Evolutionary conservation across 2,329 filamentous ascomycete genomes (phyloP), one percentile per base, ranked within the genome.

Genomic region (Aureobasidium pullulans): DNA sequence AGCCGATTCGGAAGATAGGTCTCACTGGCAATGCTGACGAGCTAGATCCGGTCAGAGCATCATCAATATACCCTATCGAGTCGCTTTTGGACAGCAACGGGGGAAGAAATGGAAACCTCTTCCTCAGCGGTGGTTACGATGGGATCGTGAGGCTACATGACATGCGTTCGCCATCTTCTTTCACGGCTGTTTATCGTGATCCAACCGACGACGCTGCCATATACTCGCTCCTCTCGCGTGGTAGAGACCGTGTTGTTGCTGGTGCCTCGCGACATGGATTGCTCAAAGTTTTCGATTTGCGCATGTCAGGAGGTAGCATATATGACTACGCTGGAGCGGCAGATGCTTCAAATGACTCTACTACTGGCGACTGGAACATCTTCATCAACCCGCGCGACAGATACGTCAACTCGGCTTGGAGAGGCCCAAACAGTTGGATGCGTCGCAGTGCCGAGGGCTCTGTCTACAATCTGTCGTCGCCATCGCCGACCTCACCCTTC

Each of bases 241-340:
- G 81, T 1, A 76, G 77, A 19, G 79, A 85, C 64, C 75, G 77
- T 2, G 78, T 87, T 58, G 67, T 85, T 8, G 81, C 79, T 10
- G 84, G 84, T 28, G 77, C 79, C 1, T 78, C 79, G 3, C 76
- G 79, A 50, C 81, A 86, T 67, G 79, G 77, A 46, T 74, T 85
- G 53, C 70, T 87, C 46, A 86, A 86, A 64, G 72, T 85, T 4
- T 87, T 84, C 63, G 84, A 87, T 64, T 67, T 87, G 44, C 81
- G 84, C 28, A 73, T 84, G 65, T 65, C 73, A 0, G 74, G 75
- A 32, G 73, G 72, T 2, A 69, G 72, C 43, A 63, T 70, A 1
- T 79, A 78, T 61, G 69, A 70, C 23, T 63, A 65, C 49, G 64
- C 72, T 19, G 57, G 39, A 37, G 13, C 31, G 9, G 28, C 47